Percentiles rank a stretch among this genome's conserved stretches.
Conservation (phyloP, 371 early-diverging fungal genomes). For the Gilbertella persicaria region DNA sequence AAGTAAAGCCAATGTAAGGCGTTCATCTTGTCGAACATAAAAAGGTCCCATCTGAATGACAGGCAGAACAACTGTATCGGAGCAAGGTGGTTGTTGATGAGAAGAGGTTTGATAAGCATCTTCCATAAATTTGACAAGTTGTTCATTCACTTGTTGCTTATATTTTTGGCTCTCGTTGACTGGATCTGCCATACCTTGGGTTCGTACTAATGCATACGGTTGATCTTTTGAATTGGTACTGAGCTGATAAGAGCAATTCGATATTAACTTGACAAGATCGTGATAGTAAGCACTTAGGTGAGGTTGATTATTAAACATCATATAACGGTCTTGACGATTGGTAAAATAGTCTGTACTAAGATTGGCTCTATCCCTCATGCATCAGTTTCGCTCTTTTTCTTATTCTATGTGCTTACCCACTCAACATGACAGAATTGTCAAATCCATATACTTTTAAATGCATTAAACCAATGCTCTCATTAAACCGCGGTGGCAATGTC, state of each 20-base stretch:
- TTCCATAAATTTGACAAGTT: slow-evolving; percentile 54
- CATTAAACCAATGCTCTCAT: slow-evolving; percentile 91
- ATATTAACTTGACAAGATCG: slow-evolving; percentile 64
- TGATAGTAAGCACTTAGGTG: slow-evolving; percentile 71
- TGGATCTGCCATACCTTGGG: slow-evolving; percentile 60
- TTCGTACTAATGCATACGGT: slow-evolving; percentile 29
- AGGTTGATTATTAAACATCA: slow-evolving; percentile 59
- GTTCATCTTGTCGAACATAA: slow-evolving; percentile 79
- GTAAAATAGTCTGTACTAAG: slow-evolving; percentile 93
- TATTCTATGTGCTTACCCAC: slow-evolving; percentile 63
- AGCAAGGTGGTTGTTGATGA: background rate
- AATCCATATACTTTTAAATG: slow-evolving; percentile 93
- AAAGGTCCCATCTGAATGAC: slow-evolving; percentile 88
- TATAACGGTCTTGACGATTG: slow-evolving; percentile 94
- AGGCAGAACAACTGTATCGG: slow-evolving; percentile 81
- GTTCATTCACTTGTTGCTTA: slow-evolving; percentile 52
- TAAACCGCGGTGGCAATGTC: slow-evolving; percentile 82
- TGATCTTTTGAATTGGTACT: background rate
- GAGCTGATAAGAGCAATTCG: slow-evolving; percentile 69
- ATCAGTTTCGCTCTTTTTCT: background rate
- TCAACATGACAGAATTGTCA: slow-evolving; percentile 86
- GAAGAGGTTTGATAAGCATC: slow-evolving; percentile 19
- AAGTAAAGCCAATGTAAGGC: slow-evolving; percentile 61
- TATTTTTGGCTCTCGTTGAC: slow-evolving; percentile 61
- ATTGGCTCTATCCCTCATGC: slow-evolving; percentile 76